Evolutionary conservation across 2,329 filamentous ascomycete genomes (phyloP), one percentile per base, ranked within the genome.

Genomic region (Colletotrichum coccodes): DNA sequence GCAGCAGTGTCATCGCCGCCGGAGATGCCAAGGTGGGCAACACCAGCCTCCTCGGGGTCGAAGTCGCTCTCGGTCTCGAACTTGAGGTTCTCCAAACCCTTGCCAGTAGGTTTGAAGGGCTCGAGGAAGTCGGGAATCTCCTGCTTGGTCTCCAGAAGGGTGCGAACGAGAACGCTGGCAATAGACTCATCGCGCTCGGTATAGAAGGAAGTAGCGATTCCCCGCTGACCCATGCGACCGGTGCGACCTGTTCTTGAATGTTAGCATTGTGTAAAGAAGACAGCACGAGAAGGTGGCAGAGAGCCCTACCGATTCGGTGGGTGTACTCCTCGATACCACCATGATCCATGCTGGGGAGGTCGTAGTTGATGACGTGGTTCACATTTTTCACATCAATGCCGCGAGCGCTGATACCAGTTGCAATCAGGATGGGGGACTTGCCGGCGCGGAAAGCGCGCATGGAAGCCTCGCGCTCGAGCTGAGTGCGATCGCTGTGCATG

Each of bases 321-420:
- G 92, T 90, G 74, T 98, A 99, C 78, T 98, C 96, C 56, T 93
- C 90, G 64, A 98, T 97, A 2, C 95, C 95, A n/a, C 94, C 94
- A 73, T 95, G 87, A 1, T 89, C 84, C 49, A 85, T 81, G 6
- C 86, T 90, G 0, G 95, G 95, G 2, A 98, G 84, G 70, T 98
- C 95, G 74, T 91, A 98, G 81, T 99, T 98, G 86, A 99, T 91
- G 69, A 99, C 92, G 72, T 97, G 94, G 83, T 91, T 90, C 6
- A 98, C 91, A 72, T 96, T 94, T 66, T 89, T 89, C 40, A 98
- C 91, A 73, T 98, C 95, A 38, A 98, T 90, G 7, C 96, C 96
- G 74, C 96, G 94, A 76, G 94, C 93, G 59, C 92, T 91, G 59
- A 99, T 89, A 54, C 93, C 94, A 26, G 95, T 98, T 12, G 95